Base-by-base conservation (phyloP, 495 filamentous ascomycete species). In the Astrocystis sublimbata region DNA sequence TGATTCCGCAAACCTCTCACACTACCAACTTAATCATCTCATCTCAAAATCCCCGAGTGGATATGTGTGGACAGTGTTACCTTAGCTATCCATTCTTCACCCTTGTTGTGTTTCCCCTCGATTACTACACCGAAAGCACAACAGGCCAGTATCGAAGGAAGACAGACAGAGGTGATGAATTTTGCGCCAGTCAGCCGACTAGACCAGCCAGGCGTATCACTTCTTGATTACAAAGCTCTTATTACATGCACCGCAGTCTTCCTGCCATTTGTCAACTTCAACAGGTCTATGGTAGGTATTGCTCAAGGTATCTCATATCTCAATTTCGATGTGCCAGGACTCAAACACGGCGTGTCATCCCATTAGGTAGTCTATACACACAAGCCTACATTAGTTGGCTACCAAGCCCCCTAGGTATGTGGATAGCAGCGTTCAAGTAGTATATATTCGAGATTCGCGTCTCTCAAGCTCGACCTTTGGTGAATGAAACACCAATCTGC, bases 31-130 rank as follows among this genome's bases (percentile, higher is more conserved):
- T 65, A 56, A 53, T 33, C 60, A 55, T 47, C 59, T 64, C 53
- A 58, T n/a, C n/a, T n/a, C n/a, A n/a, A n/a, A 64, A 66, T 64
- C 58, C 52, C 59, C 63, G 65, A 59, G 62, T 64, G 64, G 62
- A 55, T 47, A 38, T 43, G 33, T 40, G 56, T 63, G 69, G 68
- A 65, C 58, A 63, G 66, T 55, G 62, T 51, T 59, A 23, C 45
- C 30, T 43, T 42, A 15, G 40, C 50, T 56, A 61, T 49, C 63
- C 62, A 68, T 56, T 63, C 63, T 60, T 59, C 50, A n/a, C 65
- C 43, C 38, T 28, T 23, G 54, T 57, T 57, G 28, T 26, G n/a
- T 30, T 23, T 15, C 9, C 40, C 17, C 7, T 57, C 36, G 42
- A 21, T 8, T n/a, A 4, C 38, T 12, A 42, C 52, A 42, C 2